phyloP scores from a whole-genome alignment of 805 yeast species.

The Candida ponderosae region DNA sequence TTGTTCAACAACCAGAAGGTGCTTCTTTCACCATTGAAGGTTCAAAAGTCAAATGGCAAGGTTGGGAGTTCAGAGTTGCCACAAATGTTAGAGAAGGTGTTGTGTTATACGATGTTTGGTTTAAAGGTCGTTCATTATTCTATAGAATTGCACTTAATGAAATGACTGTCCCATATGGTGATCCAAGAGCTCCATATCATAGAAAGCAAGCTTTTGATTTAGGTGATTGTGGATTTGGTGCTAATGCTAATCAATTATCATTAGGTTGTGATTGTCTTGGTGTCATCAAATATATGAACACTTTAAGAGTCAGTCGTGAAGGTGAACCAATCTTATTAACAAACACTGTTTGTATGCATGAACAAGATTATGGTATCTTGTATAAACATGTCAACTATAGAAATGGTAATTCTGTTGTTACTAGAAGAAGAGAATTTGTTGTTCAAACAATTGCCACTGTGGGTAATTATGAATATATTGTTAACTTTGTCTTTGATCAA shows the following conservation, averaged over 20 bases:
- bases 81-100: constrained; percentile 74
- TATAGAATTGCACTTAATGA: constrained; percentile 70
- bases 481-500: constrained; percentile 65
- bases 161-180: constrained; percentile 87
- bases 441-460: constrained; percentile 79
- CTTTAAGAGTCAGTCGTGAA: constrained; percentile 42
- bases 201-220: constrained; percentile 83
- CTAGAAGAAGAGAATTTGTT: constrained; percentile 69
- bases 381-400: constrained; percentile 79
- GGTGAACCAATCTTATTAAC: constrained; percentile 60
- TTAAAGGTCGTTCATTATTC: constrained; percentile 69
- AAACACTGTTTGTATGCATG: constrained; percentile 74
- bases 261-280: constrained; percentile 84
- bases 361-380: constrained; percentile 68
- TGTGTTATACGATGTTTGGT: constrained; percentile 62
- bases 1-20: constrained; percentile 72
- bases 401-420: constrained; percentile 57
- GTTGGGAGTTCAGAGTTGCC: constrained; percentile 71
- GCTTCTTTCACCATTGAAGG: constrained; percentile 58
- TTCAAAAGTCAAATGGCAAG: constrained; percentile 67
- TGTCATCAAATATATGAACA: constrained; percentile 66
- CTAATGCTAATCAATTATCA: constrained; percentile 55
- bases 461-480: constrained; percentile 74
- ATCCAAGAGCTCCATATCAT: constrained; percentile 76
- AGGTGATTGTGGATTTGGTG: constrained; percentile 83